Percentiles rank a stretch among this genome's conserved stretches.
Evolutionary conservation across 2,329 filamentous ascomycete genomes (phyloP).

Genomic region (Cordyceps cateniannulata): DNA sequence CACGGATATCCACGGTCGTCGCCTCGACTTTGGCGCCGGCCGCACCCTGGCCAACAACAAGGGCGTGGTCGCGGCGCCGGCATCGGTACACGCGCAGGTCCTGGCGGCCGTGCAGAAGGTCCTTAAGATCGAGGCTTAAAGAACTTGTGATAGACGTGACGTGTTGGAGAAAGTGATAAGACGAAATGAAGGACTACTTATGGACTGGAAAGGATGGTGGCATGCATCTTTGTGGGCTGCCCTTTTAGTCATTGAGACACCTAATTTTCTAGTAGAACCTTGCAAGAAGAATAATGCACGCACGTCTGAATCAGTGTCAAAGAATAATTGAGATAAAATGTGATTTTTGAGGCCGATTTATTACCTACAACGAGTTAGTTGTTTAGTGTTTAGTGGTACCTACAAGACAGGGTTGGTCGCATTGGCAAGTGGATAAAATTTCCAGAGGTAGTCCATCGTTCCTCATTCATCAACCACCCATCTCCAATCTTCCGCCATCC

Average conservation of each 20-base stretch:
- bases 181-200: not conserved
- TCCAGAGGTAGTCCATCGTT: not conserved
- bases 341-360: too few relatives aligned
- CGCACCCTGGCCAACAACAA: constrained; percentile 85
- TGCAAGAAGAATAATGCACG: too few relatives aligned
- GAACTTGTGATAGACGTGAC: not conserved
- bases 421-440: constrained; percentile 9
- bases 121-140: constrained; percentile 35
- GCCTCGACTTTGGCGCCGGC: constrained; percentile 79
- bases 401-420: not conserved
- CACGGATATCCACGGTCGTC: constrained; percentile 79
- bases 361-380: too few relatives aligned
- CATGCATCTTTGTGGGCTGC: too few relatives aligned
- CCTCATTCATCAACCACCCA: not conserved
- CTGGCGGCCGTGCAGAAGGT: constrained; percentile 79
- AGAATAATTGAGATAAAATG: too few relatives aligned
- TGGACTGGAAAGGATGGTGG: too few relatives aligned
- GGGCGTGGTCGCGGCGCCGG: constrained; percentile 85
- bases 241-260: too few relatives aligned
- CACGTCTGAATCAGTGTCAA: too few relatives aligned
- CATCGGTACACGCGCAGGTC: constrained; percentile 66
- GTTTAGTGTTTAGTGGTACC: not conserved
- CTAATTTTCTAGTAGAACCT: too few relatives aligned
- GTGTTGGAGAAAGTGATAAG: not conserved
- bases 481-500: not conserved